A percentile compares a stretch with the other conserved stretches of the same genome.
Conservation (phyloP, 495 filamentous ascomycete genomes). For the Hyaloscypha hepaticicola region DNA sequence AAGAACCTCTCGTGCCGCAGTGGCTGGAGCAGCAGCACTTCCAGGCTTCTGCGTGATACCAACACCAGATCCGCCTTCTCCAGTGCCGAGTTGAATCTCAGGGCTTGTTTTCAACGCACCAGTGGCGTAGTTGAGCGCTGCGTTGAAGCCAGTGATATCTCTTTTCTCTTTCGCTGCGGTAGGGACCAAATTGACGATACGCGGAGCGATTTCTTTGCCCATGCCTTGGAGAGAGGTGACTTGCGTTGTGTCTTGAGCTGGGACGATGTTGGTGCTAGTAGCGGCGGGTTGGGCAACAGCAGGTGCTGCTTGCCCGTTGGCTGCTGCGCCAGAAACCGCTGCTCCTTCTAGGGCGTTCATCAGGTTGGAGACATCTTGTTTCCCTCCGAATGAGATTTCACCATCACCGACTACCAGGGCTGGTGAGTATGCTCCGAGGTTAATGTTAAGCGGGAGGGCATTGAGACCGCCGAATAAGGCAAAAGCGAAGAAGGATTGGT, state of each 20-base stretch:
- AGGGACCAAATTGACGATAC: slow-evolving; percentile 26
- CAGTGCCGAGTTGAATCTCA: slow-evolving; percentile 46
- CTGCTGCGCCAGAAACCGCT: slow-evolving; percentile 47
- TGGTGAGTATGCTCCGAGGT: slow-evolving; percentile 58
- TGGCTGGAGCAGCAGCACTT: neutral
- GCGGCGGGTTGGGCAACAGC: slow-evolving; percentile 20
- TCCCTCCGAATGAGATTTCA: slow-evolving; percentile 58
- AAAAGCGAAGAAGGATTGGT: slow-evolving; percentile 37
- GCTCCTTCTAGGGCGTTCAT: slow-evolving; percentile 51
- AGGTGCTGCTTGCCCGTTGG: slow-evolving; percentile 27
- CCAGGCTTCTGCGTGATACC: slow-evolving; percentile 38
- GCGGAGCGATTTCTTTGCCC: slow-evolving; percentile 50
- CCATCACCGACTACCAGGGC: slow-evolving; percentile 61
- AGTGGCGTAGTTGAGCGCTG: slow-evolving; percentile 46
- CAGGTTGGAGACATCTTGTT: slow-evolving; percentile 49
- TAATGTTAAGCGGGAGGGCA: slow-evolving; percentile 59
- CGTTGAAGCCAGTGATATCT: slow-evolving; percentile 48
- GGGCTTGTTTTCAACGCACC: slow-evolving; percentile 47
- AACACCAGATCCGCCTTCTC: slow-evolving; percentile 46
- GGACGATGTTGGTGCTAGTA: neutral
- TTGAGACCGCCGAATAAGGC: slow-evolving; percentile 41
- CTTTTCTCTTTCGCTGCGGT: slow-evolving; percentile 20
- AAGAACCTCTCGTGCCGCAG: slow-evolving; percentile 5
- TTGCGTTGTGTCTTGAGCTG: slow-evolving; percentile 34
- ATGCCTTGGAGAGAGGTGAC: slow-evolving; percentile 47